phyloP scores from a whole-genome alignment of 129 eudicot genomes.

The Apium graveolens region DNA sequence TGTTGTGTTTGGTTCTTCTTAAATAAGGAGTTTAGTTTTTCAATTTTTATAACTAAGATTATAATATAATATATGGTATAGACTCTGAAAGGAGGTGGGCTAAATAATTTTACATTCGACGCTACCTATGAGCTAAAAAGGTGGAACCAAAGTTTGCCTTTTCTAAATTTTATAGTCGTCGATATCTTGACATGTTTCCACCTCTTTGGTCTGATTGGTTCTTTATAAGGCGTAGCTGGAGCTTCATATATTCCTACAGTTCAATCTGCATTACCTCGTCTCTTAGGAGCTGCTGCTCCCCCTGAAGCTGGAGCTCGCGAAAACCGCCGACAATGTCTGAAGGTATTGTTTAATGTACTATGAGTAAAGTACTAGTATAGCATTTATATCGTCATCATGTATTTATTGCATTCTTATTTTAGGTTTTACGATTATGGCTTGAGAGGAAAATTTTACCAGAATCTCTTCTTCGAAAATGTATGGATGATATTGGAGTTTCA shows the following conservation, averaged over 20 bases:
- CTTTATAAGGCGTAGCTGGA: constrained; percentile 66
- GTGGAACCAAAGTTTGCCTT: neutral
- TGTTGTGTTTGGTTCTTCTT: neutral
- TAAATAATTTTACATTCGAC: neutral
- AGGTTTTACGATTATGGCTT: constrained; percentile 82
- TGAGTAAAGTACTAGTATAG: neutral
- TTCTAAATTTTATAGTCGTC: neutral
- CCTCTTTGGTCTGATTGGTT: constrained; percentile 1
- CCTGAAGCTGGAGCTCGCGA: constrained; percentile 76
- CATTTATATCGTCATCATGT: neutral
- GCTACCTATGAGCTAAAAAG: neutral
- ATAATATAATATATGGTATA: neutral
- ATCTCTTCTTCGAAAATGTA: constrained; percentile 48
- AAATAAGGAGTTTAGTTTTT: neutral
- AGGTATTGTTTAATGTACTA: constrained; percentile 33
- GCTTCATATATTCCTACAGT: constrained; percentile 79
- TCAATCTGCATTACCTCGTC: constrained; percentile 80
- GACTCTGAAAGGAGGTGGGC: neutral
- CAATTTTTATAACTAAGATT: neutral
- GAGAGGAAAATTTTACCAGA: constrained; percentile 92
- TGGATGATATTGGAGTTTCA: constrained; percentile 58
- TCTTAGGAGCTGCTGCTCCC: constrained; percentile 87
- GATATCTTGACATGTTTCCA: neutral
- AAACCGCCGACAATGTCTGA: constrained; percentile 89
- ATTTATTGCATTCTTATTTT: neutral